Conservation (phyloP, 2,329 filamentous ascomycete species). For the Ascochyta viciae-villosae region DNA sequence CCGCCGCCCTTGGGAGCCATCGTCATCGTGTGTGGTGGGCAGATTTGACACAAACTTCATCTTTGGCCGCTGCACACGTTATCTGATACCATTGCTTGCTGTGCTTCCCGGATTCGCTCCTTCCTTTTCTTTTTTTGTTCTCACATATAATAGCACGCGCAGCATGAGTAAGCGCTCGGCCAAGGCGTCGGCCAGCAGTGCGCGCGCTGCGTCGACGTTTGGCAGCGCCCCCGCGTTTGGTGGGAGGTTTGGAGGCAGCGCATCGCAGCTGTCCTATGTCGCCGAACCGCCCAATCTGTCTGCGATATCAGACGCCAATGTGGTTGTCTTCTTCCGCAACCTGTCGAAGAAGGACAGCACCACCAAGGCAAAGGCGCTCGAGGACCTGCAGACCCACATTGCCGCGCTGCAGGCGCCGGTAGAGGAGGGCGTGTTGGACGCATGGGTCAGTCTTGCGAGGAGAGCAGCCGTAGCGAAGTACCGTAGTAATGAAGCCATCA, state of each 20-base stretch:
- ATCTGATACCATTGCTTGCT: background rate
- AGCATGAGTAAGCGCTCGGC: conserved; percentile 66
- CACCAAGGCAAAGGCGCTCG: conserved; percentile 88
- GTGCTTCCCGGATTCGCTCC: conserved; percentile 10
- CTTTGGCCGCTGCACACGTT: background rate
- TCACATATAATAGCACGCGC: conserved; percentile 4
- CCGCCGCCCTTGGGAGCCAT: conserved; percentile 7
- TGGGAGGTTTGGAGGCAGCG: conserved; percentile 57
- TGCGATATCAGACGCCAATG: conserved; percentile 76
- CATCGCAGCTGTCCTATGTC: conserved; percentile 82
- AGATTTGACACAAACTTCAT: conserved; percentile 9
- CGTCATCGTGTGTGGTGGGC: conserved; percentile 16
- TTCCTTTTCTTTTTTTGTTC: conserved; percentile 10
- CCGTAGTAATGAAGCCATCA: conserved; percentile 48
- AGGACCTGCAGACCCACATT: conserved; percentile 77
- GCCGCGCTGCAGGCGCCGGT: conserved; percentile 66
- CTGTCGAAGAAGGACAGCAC: conserved; percentile 90
- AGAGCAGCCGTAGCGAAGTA: background rate
- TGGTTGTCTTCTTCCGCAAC: conserved; percentile 92
- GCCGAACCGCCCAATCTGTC: conserved; percentile 84
- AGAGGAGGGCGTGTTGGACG: conserved; percentile 83
- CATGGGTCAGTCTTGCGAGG: conserved; percentile 71
- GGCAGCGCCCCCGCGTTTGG: conserved; percentile 45
- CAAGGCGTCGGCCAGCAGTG: conserved; percentile 70
- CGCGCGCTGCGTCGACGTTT: conserved; percentile 61